Percentiles rank a stretch among this genome's conserved stretches.
These are phyloP conservation scores for Nakazawaea siamensis DNA, from an alignment of 805 yeast species.

Conservation along the genomic window DNA sequence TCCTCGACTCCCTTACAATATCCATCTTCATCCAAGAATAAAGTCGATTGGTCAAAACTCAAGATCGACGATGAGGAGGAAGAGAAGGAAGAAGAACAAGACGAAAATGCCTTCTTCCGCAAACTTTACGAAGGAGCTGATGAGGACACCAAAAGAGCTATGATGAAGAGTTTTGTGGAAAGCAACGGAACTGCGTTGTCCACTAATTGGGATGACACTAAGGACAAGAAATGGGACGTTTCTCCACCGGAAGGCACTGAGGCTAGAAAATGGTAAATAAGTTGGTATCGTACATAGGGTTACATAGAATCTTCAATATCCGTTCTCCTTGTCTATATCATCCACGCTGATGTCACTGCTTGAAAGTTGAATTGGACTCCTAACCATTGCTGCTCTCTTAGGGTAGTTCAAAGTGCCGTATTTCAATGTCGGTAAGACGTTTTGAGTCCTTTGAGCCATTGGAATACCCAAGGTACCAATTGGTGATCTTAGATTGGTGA, in stretches of 20 bases:
- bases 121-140: constrained; percentile 71
- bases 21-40: constrained; percentile 58
- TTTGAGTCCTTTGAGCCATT: neutral
- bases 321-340: constrained; percentile 1
- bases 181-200: constrained; percentile 90
- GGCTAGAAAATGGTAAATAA: constrained; percentile 40
- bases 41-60: constrained; percentile 64
- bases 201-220: constrained; percentile 89
- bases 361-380: constrained; percentile 5
- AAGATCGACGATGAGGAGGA: constrained; percentile 28
- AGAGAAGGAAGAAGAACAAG: constrained; percentile 35
- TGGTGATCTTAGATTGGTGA: constrained; percentile 4
- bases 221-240: constrained; percentile 52
- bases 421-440: constrained; percentile 5
- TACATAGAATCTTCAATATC: neutral
- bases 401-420: constrained; percentile 14
- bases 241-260: constrained; percentile 72
- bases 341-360: constrained; percentile 5
- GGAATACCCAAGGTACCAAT: constrained; percentile 6
- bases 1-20: constrained; percentile 24
- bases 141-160: constrained; percentile 83
- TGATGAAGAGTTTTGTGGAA: constrained; percentile 94
- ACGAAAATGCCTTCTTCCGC: constrained; percentile 64
- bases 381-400: neutral
- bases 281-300: neutral